These are phyloP conservation scores for Cladosporium colombiae DNA, from an alignment of 2,329 filamentous ascomycete genomes.

Conservation along the genomic window DNA sequence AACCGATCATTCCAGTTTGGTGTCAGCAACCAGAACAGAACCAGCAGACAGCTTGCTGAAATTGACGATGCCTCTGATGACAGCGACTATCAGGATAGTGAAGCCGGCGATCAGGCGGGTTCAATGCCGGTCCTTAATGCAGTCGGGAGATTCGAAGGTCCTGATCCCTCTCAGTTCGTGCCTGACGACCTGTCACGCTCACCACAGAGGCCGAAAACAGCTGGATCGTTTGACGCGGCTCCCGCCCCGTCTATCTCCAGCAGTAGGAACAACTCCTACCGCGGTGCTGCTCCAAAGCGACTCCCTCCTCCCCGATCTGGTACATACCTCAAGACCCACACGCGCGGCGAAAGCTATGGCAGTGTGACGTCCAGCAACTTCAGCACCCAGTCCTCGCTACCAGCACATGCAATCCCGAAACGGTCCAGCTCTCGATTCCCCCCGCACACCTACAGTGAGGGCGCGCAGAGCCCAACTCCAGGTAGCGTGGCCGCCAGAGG, in stretches of 20 bases:
- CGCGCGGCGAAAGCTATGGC: conserved; percentile 65
- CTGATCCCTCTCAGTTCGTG: conserved; percentile 7
- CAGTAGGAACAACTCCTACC: conserved; percentile 32
- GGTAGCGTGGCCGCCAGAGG: conserved; percentile 32
- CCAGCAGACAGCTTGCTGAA: conserved; percentile 25
- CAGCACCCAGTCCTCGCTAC: conserved; percentile 45
- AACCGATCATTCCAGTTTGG: conserved; percentile 39
- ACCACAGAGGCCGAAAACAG: conserved; percentile 34
- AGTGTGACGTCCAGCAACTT: conserved; percentile 48
- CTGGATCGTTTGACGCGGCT: conserved; percentile 35
- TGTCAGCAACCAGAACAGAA: conserved; percentile 31
- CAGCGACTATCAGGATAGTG: conserved; percentile 33
- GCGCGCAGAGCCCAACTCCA: conserved; percentile 73
- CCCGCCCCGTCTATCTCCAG: conserved; percentile 37
- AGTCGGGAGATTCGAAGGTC: conserved; percentile 11
- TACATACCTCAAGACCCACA: conserved; percentile 41
- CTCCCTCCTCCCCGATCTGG: conserved; percentile 28
- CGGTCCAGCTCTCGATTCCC: conserved; percentile 82
- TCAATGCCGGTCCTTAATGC: conserved; percentile 28
- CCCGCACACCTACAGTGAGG: conserved; percentile 69
- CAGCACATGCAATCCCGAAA: conserved; percentile 90
- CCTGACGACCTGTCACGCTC: conserved; percentile 26
- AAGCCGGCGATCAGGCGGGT: conserved; percentile 31
- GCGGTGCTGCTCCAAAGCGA: conserved; percentile 21
- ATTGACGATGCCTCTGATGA: conserved; percentile 33